A percentile compares a stretch with the other conserved stretches of the same genome.
Conservation (phyloP, 1,284 basidiomycete species). For the Ustilago trichophora region DNA sequence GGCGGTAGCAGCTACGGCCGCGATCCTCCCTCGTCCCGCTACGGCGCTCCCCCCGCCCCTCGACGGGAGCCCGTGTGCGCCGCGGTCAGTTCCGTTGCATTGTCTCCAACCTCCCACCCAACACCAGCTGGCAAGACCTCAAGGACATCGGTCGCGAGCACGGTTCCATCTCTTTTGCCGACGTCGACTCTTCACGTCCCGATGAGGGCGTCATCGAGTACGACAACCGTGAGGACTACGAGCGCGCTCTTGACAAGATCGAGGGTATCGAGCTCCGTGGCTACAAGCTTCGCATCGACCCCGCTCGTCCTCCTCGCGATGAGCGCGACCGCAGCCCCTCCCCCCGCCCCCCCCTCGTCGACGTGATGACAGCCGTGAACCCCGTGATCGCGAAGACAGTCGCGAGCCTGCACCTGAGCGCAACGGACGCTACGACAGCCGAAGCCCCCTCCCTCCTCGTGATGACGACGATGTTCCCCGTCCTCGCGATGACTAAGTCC, state of each 20-base stretch:
- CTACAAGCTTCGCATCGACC: conserved; percentile 62
- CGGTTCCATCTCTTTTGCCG: conserved; percentile 70
- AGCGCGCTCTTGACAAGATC: conserved; percentile 62
- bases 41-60: conserved; percentile 45
- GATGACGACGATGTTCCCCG: conserved; percentile 50
- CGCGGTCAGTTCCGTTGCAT: conserved; percentile 62
- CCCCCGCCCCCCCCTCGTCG: conserved; percentile 40
- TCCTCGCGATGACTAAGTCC: conserved; percentile 39
- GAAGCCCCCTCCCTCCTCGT: conserved; percentile 49
- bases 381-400: conserved; percentile 44
- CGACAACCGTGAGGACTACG: conserved; percentile 63
- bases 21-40: conserved; percentile 34
- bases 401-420: conserved; percentile 48
- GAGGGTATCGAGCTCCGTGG: conserved; percentile 65
- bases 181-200: conserved; percentile 60
- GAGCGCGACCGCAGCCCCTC: conserved; percentile 57
- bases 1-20: conserved; percentile 42
- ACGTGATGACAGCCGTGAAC: conserved; percentile 35
- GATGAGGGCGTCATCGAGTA: conserved; percentile 65
- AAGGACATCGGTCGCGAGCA: conserved; percentile 96
- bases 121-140: conserved; percentile 95
- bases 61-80: conserved; percentile 48
- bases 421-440: conserved; percentile 51
- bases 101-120: conserved; percentile 78
- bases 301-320: conserved; percentile 44